Percentiles rank a stretch among this genome's conserved stretches.
phyloP scores from a whole-genome alignment of 768 basidiomycete genomes.

The Trametes cingulata region DNA sequence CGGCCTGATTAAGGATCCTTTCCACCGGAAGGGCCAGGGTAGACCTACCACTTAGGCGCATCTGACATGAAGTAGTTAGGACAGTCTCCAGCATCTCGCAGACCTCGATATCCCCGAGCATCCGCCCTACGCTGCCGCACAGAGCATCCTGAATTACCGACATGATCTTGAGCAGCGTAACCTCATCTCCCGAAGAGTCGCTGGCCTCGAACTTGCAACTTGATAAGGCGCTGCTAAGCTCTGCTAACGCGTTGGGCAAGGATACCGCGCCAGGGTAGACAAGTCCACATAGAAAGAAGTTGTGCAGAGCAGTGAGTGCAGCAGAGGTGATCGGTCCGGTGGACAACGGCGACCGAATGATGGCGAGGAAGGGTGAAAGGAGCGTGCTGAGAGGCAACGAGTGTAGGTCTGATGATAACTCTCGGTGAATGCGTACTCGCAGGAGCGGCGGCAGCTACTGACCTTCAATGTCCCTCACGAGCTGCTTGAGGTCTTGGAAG shows the following conservation, averaged over 20 bases:
- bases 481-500: conserved; percentile 83
- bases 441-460: conserved; percentile 20
- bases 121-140: conserved; percentile 64
- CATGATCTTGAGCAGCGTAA: conserved; percentile 90
- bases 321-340: conserved; percentile 98
- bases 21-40: not conserved
- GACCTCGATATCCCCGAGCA: conserved; percentile 88
- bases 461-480: conserved; percentile 71
- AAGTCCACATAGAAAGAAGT: conserved; percentile 79
- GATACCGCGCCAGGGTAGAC: conserved; percentile 57
- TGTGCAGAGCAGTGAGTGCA: conserved; percentile 84
- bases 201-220: conserved; percentile 98
- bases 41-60: conserved; percentile 82
- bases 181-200: conserved; percentile 96
- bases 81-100: conserved; percentile 99
- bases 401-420: conserved; percentile 51
- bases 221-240: conserved; percentile 86
- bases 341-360: conserved; percentile 91
- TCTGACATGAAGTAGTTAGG: conserved; percentile 94
- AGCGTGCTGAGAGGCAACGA: conserved; percentile 60
- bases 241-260: conserved; percentile 69
- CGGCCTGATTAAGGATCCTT: conserved; percentile 5
- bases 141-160: conserved; percentile 85
- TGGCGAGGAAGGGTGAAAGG: conserved; percentile 86
- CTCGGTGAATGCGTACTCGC: not conserved